phyloP scores from a whole-genome alignment of 2,329 filamentous ascomycete species.

The Magnaporthiopsis incrustans region DNA sequence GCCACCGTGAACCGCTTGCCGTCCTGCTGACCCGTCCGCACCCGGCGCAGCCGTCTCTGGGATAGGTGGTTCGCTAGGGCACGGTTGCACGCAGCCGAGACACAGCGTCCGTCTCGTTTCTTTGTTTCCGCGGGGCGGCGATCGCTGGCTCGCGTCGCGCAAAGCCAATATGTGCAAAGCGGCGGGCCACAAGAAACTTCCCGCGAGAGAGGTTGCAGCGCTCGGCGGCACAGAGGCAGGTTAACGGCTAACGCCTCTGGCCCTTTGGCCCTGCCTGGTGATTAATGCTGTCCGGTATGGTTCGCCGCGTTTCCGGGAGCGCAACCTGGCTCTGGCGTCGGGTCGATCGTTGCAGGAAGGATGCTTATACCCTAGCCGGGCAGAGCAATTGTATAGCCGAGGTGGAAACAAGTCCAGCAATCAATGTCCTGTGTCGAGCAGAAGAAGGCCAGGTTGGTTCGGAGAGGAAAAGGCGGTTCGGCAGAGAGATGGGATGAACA shows the following conservation, averaged over 20 bases:
- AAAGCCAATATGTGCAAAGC: background rate
- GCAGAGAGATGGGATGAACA: background rate
- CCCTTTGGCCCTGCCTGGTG: background rate
- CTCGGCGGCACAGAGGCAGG: too few relatives aligned
- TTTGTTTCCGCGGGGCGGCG: background rate
- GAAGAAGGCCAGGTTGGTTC: background rate
- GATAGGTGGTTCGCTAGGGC: background rate
- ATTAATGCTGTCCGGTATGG: background rate
- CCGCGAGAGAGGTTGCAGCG: background rate
- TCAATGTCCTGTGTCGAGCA: background rate
- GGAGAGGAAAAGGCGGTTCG: background rate
- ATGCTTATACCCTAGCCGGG: background rate
- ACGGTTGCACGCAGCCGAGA: background rate
- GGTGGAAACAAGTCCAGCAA: background rate
- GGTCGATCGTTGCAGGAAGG: background rate
- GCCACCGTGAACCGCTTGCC: background rate
- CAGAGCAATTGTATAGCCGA: background rate
- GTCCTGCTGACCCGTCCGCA: background rate
- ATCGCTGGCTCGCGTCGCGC: background rate
- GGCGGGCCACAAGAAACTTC: background rate
- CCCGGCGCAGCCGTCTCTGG: background rate
- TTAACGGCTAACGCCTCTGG: too few relatives aligned
- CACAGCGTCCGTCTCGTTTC: too few relatives aligned
- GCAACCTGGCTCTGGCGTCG: background rate
- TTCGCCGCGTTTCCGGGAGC: background rate